Base-by-base conservation (phyloP, 2,329 filamentous ascomycete species). In the Colletotrichum sp. region DNA sequence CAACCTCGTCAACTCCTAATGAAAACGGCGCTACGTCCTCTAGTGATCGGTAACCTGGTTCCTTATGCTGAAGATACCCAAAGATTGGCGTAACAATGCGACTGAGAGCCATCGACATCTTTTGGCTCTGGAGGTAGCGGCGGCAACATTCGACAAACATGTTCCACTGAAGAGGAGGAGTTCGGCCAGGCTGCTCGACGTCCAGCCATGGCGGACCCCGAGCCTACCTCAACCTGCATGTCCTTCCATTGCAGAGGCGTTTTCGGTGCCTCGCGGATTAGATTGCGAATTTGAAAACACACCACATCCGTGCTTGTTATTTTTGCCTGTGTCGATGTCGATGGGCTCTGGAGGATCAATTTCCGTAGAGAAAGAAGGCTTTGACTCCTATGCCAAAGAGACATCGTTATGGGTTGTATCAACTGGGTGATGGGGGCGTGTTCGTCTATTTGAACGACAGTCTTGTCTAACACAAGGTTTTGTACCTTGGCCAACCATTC, bases 161-260 rank as follows among this genome's bases (percentile, higher is more conserved):
- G 0, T 47, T 0, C 43, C 43, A 47, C n/a, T 47, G 43, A 47
- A 47, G 43, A 0, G 43, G n/a, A 21, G 43, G 43, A 47, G 43
- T 0, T 2, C n/a, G n/a, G 43, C 0, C 1, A 0, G 43, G n/a
- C 1, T 12, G 1, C 43, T 47, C 43, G 13, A 47, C 0, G 0
- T 47, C n/a, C 0, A 47, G 43, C 43, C 43, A 47, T 21, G 43
- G 43, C 0, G 43, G 43, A 47, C 12, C 0, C 3, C 12, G 43
- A 47, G 43, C 43, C 43, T 12, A 3, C 43, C 13, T 47, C 43
- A 18, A 47, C 43, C 43, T 0, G 43, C 43, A 47, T 47, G 0
- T 21, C 43, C 2, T 47, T 47, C 43, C 43, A 47, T 0, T n/a
- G n/a, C n/a, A 9, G 43, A 0, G 43, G 43, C 12, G 43, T 47